Conservation (phyloP, 2,329 filamentous ascomycete species). For the Thelonectria blattea region DNA sequence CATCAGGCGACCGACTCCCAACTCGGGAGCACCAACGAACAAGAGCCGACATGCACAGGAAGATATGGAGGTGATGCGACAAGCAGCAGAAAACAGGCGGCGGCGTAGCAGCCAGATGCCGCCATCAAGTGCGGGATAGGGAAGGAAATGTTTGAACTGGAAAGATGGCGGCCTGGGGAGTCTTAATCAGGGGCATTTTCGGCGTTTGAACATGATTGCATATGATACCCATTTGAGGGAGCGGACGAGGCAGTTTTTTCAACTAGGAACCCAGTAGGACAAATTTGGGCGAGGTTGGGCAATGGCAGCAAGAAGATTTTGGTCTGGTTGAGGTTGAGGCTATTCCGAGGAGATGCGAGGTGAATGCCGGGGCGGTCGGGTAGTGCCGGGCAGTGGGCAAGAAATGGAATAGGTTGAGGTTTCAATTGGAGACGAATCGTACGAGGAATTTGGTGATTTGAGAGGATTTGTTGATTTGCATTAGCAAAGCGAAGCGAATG, state of each 20-base stretch:
- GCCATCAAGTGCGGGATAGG: slow-evolving; percentile 33
- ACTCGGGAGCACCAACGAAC: slow-evolving; percentile 16
- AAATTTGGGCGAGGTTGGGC: too few species aligned
- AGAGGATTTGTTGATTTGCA: neutral
- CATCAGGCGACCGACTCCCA: slow-evolving; percentile 33
- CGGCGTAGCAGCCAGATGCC: slow-evolving; percentile 37
- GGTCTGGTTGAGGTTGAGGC: neutral
- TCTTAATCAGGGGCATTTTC: neutral
- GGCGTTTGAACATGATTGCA: slow-evolving; percentile 15
- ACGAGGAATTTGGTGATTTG: slow-evolving; percentile 2
- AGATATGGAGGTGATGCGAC: slow-evolving; percentile 43
- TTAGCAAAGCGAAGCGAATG: neutral
- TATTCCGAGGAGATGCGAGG: neutral
- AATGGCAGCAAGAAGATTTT: neutral
- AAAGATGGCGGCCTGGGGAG: neutral
- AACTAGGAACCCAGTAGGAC: neutral
- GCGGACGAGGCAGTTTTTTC: neutral
- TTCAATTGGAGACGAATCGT: neutral
- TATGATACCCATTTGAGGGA: slow-evolving; percentile 15
- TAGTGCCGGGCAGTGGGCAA: too few species aligned
- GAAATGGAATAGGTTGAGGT: neutral
- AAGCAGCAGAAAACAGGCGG: slow-evolving; percentile 41
- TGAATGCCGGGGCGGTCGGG: too few species aligned
- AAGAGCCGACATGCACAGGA: slow-evolving; percentile 31
- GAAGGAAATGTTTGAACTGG: neutral